Percentiles rank a stretch among this genome's conserved stretches.
Evolutionary conservation across 495 filamentous ascomycete genomes (phyloP).

Genomic region (Cercophora newfieldiana): DNA sequence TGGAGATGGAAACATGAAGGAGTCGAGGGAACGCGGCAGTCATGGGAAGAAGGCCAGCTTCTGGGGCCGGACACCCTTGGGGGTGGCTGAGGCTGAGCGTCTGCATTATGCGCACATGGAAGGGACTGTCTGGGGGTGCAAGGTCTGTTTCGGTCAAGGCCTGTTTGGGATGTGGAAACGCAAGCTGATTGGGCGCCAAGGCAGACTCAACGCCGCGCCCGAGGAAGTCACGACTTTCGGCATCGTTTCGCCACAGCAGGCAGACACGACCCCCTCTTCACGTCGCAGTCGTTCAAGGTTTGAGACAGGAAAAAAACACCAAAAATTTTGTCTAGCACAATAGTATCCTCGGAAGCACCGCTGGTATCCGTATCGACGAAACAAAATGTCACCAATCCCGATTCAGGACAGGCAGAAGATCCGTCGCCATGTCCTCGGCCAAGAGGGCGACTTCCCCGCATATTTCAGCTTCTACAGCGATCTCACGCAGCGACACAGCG

Average conservation of each 20-base stretch:
- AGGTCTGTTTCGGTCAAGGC: not conserved
- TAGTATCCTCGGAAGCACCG: too few species aligned
- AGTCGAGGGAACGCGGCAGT: too few species aligned
- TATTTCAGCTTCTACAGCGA: constrained; percentile 1
- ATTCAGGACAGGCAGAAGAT: not conserved
- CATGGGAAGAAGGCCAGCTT: not conserved
- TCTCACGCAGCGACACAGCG: not conserved
- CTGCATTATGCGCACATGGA: not conserved
- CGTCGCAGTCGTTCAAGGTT: too few species aligned
- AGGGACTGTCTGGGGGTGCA: not conserved
- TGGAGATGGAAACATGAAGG: too few species aligned
- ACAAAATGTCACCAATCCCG: not conserved
- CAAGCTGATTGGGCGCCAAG: not conserved
- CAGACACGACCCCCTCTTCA: not conserved
- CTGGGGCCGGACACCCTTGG: not conserved
- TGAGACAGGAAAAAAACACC: too few species aligned
- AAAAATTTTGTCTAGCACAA: too few species aligned
- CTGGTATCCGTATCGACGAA: not conserved
- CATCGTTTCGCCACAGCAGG: not conserved
- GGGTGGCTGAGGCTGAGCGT: not conserved
- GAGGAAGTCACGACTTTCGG: not conserved
- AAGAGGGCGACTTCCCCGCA: not conserved
- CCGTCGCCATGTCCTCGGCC: not conserved
- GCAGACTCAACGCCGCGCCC: not conserved
- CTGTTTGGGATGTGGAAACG: too few species aligned